Percentiles rank a stretch among this genome's conserved stretches.
These are phyloP conservation scores for Luffa aegyptiaca DNA, from an alignment of 306 rosid species.

Conservation along the genomic window DNA sequence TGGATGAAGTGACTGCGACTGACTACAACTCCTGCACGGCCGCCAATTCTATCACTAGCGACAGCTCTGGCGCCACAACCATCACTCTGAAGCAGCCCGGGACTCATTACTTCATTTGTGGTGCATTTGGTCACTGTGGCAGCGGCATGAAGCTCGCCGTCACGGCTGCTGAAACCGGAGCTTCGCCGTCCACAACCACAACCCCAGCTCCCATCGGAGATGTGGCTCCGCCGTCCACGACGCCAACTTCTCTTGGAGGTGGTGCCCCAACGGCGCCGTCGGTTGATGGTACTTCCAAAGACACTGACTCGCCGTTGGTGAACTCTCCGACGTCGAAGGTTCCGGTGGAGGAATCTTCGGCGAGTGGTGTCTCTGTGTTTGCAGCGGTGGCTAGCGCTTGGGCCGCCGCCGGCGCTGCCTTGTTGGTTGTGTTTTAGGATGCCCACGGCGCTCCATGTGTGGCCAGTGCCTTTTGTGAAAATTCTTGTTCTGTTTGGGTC, in stretches of 20 bases:
- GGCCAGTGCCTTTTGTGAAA: conserved; percentile 48
- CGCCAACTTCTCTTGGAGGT: conserved; percentile 12
- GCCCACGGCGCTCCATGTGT: neutral
- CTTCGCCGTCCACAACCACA: conserved; percentile 12
- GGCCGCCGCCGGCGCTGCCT: conserved; percentile 16
- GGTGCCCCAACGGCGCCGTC: conserved; percentile 23
- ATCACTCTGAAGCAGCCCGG: conserved; percentile 60
- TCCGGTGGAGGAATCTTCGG: conserved; percentile 3
- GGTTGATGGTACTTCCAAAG: neutral
- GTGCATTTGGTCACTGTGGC: conserved; percentile 44
- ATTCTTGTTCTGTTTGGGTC: neutral
- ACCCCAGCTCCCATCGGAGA: conserved; percentile 12
- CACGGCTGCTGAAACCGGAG: conserved; percentile 30
- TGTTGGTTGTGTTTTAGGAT: neutral
- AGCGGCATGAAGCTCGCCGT: conserved; percentile 88
- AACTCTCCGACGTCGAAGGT: conserved; percentile 23
- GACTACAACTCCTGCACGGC: conserved; percentile 59
- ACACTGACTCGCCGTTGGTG: conserved; percentile 10
- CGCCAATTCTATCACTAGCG: conserved; percentile 54
- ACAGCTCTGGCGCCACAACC: conserved; percentile 62
- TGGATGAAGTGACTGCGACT: conserved; percentile 62
- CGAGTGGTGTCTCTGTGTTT: conserved; percentile 10
- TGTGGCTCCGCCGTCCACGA: neutral
- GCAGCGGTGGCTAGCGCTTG: conserved; percentile 11
- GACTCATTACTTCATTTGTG: conserved; percentile 66